Base-by-base conservation (phyloP, 2,329 filamentous ascomycete species). In the Myriosclerotinia curreyana region DNA sequence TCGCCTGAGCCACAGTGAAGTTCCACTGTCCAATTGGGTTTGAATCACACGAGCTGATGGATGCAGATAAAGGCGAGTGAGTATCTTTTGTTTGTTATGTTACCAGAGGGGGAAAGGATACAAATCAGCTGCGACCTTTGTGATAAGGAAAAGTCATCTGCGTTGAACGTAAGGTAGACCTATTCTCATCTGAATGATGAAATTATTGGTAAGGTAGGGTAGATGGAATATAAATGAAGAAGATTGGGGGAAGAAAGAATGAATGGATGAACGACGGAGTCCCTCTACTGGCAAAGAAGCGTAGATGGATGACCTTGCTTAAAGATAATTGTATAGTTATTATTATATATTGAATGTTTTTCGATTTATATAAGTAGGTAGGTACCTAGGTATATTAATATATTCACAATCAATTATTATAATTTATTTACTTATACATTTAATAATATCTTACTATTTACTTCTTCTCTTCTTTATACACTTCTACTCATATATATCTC, bases 121-220 rank as follows among this genome's bases (percentile, higher is more conserved):
- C 66, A 67, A 67, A 68, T 70, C 70, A 70, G 67, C 53, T 60
- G 64, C 62, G 61, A 64, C 60, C 22, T 49, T 64, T 64, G 63
- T 66, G 69, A 70, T 69, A 66, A 70, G 69, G 61, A 25, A 46
- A 46, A 60, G 67, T 67, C 67, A 69, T 67, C 66, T 65, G 67
- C 36, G 67, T 52, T 12, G 20, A 61, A 58, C 58, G 59, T 59
- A 42, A 38, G 42, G 59, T 48, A 48, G 28, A 54, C 60, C 52
- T 62, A 15, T 56, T 44, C 38, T 58, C 28, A 42, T 17, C 14
- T 38, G 14, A n/a, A 48, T 34, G 28, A 48, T 58, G 28, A 15
- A 36, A 17, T 31, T 22, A 17, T 17, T 20, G 28, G 14, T 36
- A 22, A 22, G 11, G 44, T 17, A 42, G 14, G 12, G 12, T 14